phyloP scores from a whole-genome alignment of 2,329 filamentous ascomycete genomes.

The Aspergillus sp. region DNA sequence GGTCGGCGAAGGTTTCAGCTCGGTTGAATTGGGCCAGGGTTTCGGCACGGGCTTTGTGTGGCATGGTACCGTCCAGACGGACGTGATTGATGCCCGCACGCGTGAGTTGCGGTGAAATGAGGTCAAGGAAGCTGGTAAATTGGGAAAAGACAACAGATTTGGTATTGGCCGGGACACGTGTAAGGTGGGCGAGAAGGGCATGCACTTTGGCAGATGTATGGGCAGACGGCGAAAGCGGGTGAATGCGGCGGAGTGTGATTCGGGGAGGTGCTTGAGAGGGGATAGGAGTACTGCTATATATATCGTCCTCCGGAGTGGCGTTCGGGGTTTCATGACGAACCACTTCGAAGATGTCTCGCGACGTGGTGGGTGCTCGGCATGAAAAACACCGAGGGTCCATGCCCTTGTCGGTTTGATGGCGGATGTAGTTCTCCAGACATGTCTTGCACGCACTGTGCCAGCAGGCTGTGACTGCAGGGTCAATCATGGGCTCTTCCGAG shows the following conservation, averaged over 20 bases:
- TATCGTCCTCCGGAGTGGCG: slow-evolving; percentile 42
- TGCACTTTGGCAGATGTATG: slow-evolving; percentile 80
- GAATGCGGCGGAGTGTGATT: slow-evolving; percentile 63
- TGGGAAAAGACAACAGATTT: slow-evolving; percentile 96
- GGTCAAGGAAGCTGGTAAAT: slow-evolving; percentile 92
- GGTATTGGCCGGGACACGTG: slow-evolving; percentile 66
- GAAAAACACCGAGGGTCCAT: slow-evolving; percentile 82
- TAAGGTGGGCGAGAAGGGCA: slow-evolving; percentile 73
- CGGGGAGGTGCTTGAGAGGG: slow-evolving; percentile 45
- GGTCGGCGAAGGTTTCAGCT: slow-evolving; percentile 37
- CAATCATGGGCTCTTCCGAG: slow-evolving; percentile 91
- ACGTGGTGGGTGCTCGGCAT: slow-evolving; percentile 79
- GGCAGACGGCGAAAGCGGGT: slow-evolving; percentile 61
- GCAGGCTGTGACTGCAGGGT: slow-evolving; percentile 91
- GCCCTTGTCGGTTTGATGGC: slow-evolving; percentile 77
- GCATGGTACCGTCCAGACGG: slow-evolving; percentile 89
- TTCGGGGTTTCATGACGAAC: slow-evolving; percentile 64
- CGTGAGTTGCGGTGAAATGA: slow-evolving; percentile 79
- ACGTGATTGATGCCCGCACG: slow-evolving; percentile 73
- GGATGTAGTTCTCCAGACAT: slow-evolving; percentile 86
- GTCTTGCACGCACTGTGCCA: slow-evolving; percentile 98
- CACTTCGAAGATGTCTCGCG: slow-evolving; percentile 88
- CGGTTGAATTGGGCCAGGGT: slow-evolving; percentile 73
- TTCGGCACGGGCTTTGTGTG: slow-evolving; percentile 77
- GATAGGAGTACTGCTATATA: slow-evolving; percentile 43